These are phyloP conservation scores for Meredithiella fracta DNA, from an alignment of 2,329 filamentous ascomycete species.

Conservation along the genomic window DNA sequence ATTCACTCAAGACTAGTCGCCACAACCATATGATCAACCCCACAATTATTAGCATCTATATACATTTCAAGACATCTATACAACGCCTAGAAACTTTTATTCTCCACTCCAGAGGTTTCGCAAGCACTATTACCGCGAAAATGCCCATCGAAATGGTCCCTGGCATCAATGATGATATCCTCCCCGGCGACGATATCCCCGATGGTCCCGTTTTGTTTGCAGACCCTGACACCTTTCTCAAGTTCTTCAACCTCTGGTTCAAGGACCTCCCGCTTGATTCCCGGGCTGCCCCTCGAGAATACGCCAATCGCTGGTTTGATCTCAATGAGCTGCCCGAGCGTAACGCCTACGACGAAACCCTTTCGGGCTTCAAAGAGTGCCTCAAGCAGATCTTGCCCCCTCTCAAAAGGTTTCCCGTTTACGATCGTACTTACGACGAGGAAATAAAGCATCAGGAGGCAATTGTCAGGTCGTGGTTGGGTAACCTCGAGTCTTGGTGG, in stretches of 20 bases:
- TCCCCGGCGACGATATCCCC: no score
- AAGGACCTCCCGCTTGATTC: slow-evolving; percentile 6
- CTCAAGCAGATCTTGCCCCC: no score
- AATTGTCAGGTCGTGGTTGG: neutral
- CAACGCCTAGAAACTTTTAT: no score
- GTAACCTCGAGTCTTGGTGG: no score
- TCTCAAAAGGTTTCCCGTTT: neutral
- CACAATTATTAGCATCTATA: no score
- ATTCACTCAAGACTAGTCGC: no score
- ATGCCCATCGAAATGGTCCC: no score
- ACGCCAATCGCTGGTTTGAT: slow-evolving; percentile 14
- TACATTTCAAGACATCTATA: no score
- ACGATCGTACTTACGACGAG: slow-evolving; percentile 6
- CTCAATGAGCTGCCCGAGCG: neutral
- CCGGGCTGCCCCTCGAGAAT: neutral
- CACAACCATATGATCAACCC: no score
- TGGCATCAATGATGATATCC: no score
- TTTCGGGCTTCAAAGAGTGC: slow-evolving; percentile 13
- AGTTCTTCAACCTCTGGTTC: slow-evolving; percentile 12
- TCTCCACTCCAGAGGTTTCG: no score
- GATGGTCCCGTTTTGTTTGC: neutral
- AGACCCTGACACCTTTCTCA: neutral
- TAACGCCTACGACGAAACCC: slow-evolving; percentile 16
- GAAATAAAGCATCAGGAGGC: neutral
- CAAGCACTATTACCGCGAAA: no score